Conservation (phyloP, 108 stramenopile species). For the Hondaea fermentalgiana region DNA sequence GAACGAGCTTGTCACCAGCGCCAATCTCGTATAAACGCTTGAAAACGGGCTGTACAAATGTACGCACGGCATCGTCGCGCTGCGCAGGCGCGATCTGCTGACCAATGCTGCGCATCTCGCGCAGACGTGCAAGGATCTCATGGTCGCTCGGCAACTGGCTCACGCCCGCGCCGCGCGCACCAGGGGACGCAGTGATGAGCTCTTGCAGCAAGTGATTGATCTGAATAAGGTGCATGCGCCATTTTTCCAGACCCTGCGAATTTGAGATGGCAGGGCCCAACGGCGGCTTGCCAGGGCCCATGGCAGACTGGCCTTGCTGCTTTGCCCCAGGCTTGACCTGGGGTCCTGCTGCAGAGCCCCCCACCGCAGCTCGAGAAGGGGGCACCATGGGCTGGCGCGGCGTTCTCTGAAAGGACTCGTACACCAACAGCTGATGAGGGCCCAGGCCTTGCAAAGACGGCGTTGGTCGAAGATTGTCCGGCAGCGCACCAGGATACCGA, state of each 20-base stretch:
- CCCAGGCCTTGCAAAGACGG: constrained; percentile 68
- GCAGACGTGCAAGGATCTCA: constrained; percentile 73
- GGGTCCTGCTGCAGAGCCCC: constrained; percentile 32
- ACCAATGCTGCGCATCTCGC: constrained; percentile 66
- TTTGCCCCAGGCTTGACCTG: background rate
- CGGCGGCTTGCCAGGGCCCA: background rate
- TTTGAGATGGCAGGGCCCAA: background rate
- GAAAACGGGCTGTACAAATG: constrained; percentile 86
- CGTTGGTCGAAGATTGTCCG: constrained; percentile 80
- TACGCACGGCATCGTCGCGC: constrained; percentile 74
- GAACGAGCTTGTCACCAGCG: constrained; percentile 66
- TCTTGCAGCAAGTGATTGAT: background rate
- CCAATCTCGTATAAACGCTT: constrained; percentile 86
- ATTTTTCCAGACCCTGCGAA: constrained; percentile 5
- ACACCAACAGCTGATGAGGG: constrained; percentile 79
- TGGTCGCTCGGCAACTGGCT: constrained; percentile 78
- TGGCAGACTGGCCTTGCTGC: constrained; percentile 10
- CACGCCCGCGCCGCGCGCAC: constrained; percentile 71
- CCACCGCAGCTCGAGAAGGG: background rate
- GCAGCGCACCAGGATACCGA: constrained; percentile 79
- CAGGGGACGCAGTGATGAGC: constrained; percentile 28
- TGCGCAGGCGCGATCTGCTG: constrained; percentile 40
- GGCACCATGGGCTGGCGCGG: constrained; percentile 61
- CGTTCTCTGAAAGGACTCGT: constrained; percentile 86
- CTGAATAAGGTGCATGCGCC: background rate